Percentiles rank a stretch among this genome's conserved stretches.
These are phyloP conservation scores for Agrostemma githago DNA, from an alignment of 148 eudicot species.

Conservation along the genomic window DNA sequence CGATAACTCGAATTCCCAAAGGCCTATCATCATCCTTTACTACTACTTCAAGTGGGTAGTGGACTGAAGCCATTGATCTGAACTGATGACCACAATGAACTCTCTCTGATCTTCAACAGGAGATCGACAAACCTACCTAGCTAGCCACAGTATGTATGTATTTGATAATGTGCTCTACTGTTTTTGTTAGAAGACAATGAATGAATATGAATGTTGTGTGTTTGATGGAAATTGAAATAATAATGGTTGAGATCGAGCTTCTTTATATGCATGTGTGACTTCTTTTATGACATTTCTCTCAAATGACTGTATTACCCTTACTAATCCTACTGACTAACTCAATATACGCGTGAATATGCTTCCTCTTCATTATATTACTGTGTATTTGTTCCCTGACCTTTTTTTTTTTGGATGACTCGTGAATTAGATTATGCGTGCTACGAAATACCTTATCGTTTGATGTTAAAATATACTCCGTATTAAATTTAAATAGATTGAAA, in stretches of 20 bases:
- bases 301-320: neutral
- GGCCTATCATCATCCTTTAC: constrained; percentile 48
- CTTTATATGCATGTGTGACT: constrained; percentile 4
- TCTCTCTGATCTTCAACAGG: constrained; percentile 5
- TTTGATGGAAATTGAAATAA: neutral
- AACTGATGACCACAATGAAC: neutral
- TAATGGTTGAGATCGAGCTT: neutral
- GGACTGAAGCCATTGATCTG: constrained; percentile 45
- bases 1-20: constrained; percentile 50
- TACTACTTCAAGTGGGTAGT: constrained; percentile 38
- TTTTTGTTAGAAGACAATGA: neutral
- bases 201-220: neutral
- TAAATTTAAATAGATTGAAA: too few species aligned
- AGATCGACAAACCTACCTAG: too few species aligned
- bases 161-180: neutral
- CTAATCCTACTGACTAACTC: too few species aligned
- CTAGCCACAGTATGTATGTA: constrained; percentile 3
- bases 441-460: too few species aligned
- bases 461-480: too few species aligned
- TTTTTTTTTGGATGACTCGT: too few species aligned
- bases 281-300: neutral
- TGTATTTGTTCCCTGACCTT: too few species aligned
- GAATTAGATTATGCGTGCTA: too few species aligned
- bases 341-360: too few species aligned
- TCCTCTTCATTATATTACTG: too few species aligned